These are phyloP conservation scores for Sporothrix curviconia DNA, from an alignment of 2,329 filamentous ascomycete species.

Conservation along the genomic window DNA sequence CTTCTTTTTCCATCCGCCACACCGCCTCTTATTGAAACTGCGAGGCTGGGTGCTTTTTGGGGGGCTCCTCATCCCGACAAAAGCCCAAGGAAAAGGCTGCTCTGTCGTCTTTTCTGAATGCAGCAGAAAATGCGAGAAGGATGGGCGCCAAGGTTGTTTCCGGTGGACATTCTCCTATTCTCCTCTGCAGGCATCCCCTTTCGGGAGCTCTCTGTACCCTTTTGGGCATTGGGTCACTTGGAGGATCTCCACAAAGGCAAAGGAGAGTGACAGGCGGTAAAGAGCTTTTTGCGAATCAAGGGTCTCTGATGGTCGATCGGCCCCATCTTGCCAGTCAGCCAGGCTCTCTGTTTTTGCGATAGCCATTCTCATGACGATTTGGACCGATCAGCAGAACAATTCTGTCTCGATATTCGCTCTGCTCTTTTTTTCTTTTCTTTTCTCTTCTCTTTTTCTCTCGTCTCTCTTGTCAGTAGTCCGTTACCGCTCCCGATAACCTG, in stretches of 20 bases:
- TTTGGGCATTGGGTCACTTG: not conserved
- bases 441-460: not conserved
- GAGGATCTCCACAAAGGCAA: not conserved
- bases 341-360: no score
- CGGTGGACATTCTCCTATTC: no score
- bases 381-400: no score
- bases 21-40: conserved; percentile 3
- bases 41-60: no score
- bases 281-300: not conserved
- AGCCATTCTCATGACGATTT: no score
- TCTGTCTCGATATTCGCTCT: no score
- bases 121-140: no score
- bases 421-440: not conserved
- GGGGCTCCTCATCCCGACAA: not conserved
- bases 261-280: not conserved
- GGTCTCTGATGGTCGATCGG: no score
- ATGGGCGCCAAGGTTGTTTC: no score
- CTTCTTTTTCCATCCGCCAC: not conserved
- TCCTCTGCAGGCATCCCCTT: conserved; percentile 2
- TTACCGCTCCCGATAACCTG: not conserved
- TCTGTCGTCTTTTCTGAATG: no score
- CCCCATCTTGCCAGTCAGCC: no score
- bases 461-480: not conserved
- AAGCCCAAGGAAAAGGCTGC: no score
- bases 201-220: not conserved